Evolutionary conservation across 805 yeast genomes (phyloP), one percentile per base, ranked within the genome.

Genomic region (Sugiyamaella floridensis): DNA sequence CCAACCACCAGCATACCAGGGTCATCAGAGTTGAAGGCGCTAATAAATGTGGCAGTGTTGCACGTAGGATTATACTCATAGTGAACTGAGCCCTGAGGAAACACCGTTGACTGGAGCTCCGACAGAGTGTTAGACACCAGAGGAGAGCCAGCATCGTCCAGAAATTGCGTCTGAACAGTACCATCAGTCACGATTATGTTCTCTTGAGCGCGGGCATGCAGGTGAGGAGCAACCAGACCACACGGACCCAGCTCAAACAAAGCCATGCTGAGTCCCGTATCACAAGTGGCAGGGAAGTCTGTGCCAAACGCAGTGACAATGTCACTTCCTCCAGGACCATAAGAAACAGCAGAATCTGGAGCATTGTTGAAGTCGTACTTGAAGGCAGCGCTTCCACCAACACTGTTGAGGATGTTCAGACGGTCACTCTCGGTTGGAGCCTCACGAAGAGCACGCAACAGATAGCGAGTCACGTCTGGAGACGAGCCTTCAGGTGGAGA

Each of bases 21-120:
- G 44, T 59, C 62, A 37, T 56, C 60, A 15, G 56, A 49, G 42
- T 50, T 56, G 45, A 55, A 59, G 5, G 60, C 18, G 18, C 50
- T 40, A 15, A 56, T 26, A 41, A 51, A 55, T 5, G 53, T 16
- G 14, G 60, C 58, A 16, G 50, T 45, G 16, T 32, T 45, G 34
- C 62, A 59, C 26, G 58, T 55, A 9, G 62, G 62, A 48, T 59
- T 59, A 49, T 44, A 48, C 45, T 51, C 59, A 50, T 43, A 56
- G 37, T 56, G 62, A 15, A 59, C 18, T 7, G 62, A 50, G 9
- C 60, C 60, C 41, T 52, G 50, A 8, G 62, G 62, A 51, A 57
- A 59, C 11, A 57, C 40, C 8, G 58, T 58, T 10, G 54, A 43
- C 43, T 56, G 58, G n/a, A n/a, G 32, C 29, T 51, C 40, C 15